Base-by-base conservation (phyloP, 2,329 filamentous ascomycete species). In the Phialocephala sp. region DNA sequence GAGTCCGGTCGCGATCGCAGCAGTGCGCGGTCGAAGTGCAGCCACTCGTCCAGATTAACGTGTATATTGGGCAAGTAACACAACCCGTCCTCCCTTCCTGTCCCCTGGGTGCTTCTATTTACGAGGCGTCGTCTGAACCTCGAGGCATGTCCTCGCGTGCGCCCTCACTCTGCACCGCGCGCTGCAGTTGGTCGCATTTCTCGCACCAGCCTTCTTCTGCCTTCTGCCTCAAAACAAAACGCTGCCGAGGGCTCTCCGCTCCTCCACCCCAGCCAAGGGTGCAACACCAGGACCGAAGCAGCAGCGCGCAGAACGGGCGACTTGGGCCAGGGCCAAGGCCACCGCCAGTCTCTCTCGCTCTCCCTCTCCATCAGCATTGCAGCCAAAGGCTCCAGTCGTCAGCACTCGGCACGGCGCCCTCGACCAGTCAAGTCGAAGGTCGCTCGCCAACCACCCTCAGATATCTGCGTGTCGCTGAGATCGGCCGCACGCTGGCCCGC, bases 151-250 rank as follows among this genome's bases (percentile, higher is more conserved):
- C 9, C 50, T 32, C 24, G 50, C 50, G 50, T 32, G 24, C 27
- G 22, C 24, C 50, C 50, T 27, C 27, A 54, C 12, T 35, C 24
- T 54, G 14, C 27, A 32, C 22, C 27, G 12, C 50, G 50, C 45
- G 54, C 36, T 56, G 36, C 57, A 20, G 58, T 52, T 47, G 62
- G 36, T 39, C 45, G 35, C 57, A 59, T 59, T 35, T 59, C 57
- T 59, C 39, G 39, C 57, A 59, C 57, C 57, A 43, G 37, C 41
- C 32, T 47, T 47, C 57, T 47, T 32, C 57, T 20, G 37, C 41
- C 32, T 47, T 47, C 57, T 47, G 37, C 39, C 41, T 47, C 39
- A 24, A 45, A 59, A 47, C 36, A 37, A 27, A 8, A 36, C 15
- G 6, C 9, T 57, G 32, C 54, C 54, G 54, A 57, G 54, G 32